Conservation (phyloP, 768 basidiomycete genomes). For the Austroboletus eburneus region DNA sequence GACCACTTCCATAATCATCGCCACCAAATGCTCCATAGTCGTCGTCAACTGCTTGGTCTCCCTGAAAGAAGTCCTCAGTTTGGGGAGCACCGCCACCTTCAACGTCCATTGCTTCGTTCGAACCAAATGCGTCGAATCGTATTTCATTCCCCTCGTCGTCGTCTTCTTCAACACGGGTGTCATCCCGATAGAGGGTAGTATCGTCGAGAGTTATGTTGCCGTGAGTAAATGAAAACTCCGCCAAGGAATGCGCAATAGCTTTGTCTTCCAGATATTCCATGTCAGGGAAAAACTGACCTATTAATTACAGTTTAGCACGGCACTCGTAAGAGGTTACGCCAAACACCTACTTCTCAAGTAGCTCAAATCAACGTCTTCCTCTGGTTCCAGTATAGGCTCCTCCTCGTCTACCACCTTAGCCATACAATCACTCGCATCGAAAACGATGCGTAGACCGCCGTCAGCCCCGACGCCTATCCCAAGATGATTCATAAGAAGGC, state of each 20-base stretch:
- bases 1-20: conserved; percentile 38
- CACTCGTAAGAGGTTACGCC: neutral
- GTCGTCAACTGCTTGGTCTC: conserved; percentile 52
- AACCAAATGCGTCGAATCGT: conserved; percentile 21
- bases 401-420: conserved; percentile 75
- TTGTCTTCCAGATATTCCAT: conserved; percentile 57
- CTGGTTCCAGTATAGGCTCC: conserved; percentile 57
- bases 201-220: conserved; percentile 60
- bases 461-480: conserved; percentile 72
- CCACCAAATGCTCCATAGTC: conserved; percentile 43
- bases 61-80: conserved; percentile 66
- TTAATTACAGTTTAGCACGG: conserved; percentile 5
- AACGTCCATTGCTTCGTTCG: conserved; percentile 33
- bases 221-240: conserved; percentile 78
- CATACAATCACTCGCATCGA: conserved; percentile 92
- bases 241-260: conserved; percentile 77
- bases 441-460: conserved; percentile 84
- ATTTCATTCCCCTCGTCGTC: conserved; percentile 28
- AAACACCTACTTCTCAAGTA: conserved; percentile 52
- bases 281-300: conserved; percentile 73
- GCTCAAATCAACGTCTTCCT: conserved; percentile 62
- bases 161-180: conserved; percentile 38
- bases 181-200: conserved; percentile 54
- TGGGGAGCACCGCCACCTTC: conserved; percentile 37
- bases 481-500: conserved; percentile 95